Evolutionary conservation across 1,139 yeast species (phyloP).

Genomic region (Yarrowia galli): DNA sequence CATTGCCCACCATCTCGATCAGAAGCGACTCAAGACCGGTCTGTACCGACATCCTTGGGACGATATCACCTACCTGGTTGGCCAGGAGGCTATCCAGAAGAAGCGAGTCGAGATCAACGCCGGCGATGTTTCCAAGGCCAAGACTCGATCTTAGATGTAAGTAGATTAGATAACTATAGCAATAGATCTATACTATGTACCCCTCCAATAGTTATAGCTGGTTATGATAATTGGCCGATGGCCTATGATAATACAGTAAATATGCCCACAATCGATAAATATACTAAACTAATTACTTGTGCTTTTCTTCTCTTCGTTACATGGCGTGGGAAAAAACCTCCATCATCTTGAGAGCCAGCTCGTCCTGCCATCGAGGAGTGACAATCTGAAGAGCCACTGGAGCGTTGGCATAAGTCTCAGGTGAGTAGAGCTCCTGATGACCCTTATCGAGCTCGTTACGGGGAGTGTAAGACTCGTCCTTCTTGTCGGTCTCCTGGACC

Average conservation of each 20-base stretch:
- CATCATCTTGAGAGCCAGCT: conserved; percentile 54
- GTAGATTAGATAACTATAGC: not conserved
- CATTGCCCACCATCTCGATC: conserved; percentile 58
- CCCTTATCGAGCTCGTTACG: conserved; percentile 47
- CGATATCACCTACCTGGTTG: conserved; percentile 56
- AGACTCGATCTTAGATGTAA: conserved; percentile 43
- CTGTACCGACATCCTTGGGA: conserved; percentile 60
- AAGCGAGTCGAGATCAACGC: conserved; percentile 52
- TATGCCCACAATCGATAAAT: too few relatives aligned
- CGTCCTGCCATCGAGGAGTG: conserved; percentile 60
- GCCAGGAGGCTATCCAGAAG: conserved; percentile 50
- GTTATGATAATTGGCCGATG: not conserved
- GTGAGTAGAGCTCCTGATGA: conserved; percentile 53
- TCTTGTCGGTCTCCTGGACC: conserved; percentile 53
- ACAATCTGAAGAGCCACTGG: conserved; percentile 63
- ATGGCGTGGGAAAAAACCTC: conserved; percentile 10
- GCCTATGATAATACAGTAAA: too few relatives aligned
- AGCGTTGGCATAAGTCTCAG: conserved; percentile 58
- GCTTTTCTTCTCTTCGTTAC: too few relatives aligned
- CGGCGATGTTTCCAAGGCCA: conserved; percentile 49
- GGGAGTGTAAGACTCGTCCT: conserved; percentile 45
- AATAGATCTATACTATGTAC: not conserved
- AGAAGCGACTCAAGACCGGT: conserved; percentile 58
- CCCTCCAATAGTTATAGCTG: not conserved
- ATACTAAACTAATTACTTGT: not conserved